Evolutionary conservation across 371 early-diverging fungal genomes (phyloP).

Genomic region (Zychaea mexicana): DNA sequence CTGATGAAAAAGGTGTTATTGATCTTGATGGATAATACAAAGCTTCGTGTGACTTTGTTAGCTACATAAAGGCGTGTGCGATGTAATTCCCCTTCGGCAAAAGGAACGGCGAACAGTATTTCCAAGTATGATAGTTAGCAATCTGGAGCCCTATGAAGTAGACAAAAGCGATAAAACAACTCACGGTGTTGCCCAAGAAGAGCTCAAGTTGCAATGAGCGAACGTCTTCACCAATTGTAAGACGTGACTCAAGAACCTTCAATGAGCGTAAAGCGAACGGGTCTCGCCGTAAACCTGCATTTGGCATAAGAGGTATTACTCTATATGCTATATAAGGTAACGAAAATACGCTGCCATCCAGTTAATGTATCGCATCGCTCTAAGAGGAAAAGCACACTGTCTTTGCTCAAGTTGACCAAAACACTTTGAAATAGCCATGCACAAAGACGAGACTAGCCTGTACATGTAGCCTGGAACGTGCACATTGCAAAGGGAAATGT

Average conservation of each 20-base stretch:
- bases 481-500: no score
- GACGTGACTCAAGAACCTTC: slow-evolving; percentile 4
- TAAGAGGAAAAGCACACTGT: no score
- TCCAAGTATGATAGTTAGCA: slow-evolving; percentile 3
- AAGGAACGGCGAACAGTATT: neutral
- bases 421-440: no score
- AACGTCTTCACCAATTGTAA: slow-evolving; percentile 6
- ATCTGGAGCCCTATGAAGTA: slow-evolving; percentile 10
- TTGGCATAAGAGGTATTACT: slow-evolving; percentile 42
- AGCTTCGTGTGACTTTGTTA: no score
- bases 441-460: no score
- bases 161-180: neutral
- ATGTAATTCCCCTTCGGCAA: slow-evolving; percentile 11
- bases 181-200: neutral
- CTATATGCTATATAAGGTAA: no score
- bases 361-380: neutral
- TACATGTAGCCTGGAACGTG: no score
- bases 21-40: neutral
- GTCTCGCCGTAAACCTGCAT: slow-evolving; percentile 32
- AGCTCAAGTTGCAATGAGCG: neutral
- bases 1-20: no score
- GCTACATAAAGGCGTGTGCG: slow-evolving; percentile 6
- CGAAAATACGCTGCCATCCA: no score
- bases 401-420: no score
- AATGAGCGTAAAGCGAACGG: slow-evolving; percentile 49